Evolutionary conservation across 208 protist genomes (phyloP).

Genomic region (Leishmania aethiopica): DNA sequence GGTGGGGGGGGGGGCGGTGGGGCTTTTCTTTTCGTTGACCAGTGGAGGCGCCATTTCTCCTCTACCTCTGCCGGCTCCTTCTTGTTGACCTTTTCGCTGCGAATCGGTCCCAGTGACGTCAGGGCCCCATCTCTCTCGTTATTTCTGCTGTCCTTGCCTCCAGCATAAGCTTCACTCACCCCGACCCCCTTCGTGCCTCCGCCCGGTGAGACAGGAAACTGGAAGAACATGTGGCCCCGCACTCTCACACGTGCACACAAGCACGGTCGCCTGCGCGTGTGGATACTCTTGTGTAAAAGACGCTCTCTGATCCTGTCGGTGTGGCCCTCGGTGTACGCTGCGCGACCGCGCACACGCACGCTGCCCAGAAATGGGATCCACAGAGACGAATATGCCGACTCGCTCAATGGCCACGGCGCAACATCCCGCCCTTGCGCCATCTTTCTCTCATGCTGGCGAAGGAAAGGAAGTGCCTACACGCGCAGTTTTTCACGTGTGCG

Average conservation of each 20-base stretch:
- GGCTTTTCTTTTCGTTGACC: neutral
- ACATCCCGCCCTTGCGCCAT: no score
- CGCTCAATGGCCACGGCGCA: neutral
- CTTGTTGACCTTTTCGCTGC: neutral
- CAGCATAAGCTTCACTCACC: neutral
- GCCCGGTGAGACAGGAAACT: neutral
- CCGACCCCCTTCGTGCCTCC: neutral
- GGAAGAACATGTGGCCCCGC: neutral
- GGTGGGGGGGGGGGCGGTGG: no score
- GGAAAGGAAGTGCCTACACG: neutral
- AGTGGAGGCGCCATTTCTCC: neutral
- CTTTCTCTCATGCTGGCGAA: neutral
- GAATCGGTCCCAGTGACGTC: neutral
- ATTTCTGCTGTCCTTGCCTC: neutral
- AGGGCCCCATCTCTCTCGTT: neutral
- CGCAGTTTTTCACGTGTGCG: neutral
- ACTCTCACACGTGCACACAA: neutral
- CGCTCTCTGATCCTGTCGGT: neutral
- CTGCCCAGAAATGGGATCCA: no score
- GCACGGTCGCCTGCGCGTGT: neutral
- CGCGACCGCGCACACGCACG: neutral
- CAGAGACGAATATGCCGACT: neutral
- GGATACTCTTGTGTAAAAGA: neutral
- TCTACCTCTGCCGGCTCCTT: neutral
- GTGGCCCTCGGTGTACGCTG: neutral